Base-by-base conservation (phyloP, 352 stramenopile genomes). In the Elongisporangium anandrum region DNA sequence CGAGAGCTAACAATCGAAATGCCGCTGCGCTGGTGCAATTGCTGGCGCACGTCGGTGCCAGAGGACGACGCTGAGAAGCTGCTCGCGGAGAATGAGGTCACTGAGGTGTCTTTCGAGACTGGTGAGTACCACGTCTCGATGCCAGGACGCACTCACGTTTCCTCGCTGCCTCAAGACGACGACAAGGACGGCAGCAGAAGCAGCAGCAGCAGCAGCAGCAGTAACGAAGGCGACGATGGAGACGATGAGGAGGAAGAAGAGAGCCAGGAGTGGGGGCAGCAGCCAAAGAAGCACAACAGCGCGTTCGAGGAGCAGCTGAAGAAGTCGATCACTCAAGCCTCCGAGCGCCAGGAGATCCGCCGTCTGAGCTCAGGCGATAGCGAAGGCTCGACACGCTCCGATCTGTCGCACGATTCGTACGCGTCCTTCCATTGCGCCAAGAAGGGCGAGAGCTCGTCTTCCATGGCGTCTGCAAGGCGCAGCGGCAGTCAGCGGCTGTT, bases 21-120 rank as follows among this genome's bases (percentile, higher is more conserved):
- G 29, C 29, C 29, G 29, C 9, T 41, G 29, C 29, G 29, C 29
- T 41, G 29, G 29, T 41, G 29, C 29, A 41, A 41, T 41, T 41
- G 29, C 29, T 41, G 29, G 29, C 29, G 29, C 29, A 15, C 29
- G 29, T 8, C 29, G 29, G 29, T 41, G 29, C 29, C 9, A 13
- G 29, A 41, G 13, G 29, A 9, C 29, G 29, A 9, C 29, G 24
- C 7, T 23, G 69, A 85, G 38, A 87, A 88, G 57, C 56, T 91
- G 8, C 62, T 91, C 15, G 75, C 66, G 2, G 72, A 68, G 17
- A 22, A 22, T 38, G 64, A 73, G 19, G 66, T 41, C 7, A 56
- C 50, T 41, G 29, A 4, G 1, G 5, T 41, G 29, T 41, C 29
- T 4, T 41, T 41, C 29, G 29, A 41, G 29, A 41, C 29, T 15